A percentile compares a stretch with the other conserved stretches of the same genome.
Conservation (phyloP, 129 eudicot genomes). For the Kitagawia praeruptora region DNA sequence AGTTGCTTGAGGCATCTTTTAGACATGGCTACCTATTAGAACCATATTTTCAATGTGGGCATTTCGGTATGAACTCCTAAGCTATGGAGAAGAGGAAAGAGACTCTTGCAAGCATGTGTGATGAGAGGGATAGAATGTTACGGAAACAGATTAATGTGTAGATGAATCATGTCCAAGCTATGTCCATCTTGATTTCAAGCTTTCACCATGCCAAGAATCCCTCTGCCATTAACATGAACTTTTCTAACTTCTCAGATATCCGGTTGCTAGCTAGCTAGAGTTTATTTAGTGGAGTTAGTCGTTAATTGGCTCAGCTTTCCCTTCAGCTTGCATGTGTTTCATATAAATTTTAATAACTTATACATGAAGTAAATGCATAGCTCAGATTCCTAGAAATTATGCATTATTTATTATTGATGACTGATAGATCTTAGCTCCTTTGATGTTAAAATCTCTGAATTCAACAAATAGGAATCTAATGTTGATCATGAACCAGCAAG, state of each 20-base stretch:
- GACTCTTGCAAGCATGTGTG: constrained; percentile 84
- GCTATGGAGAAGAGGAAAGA: constrained; percentile 69
- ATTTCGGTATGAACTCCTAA: constrained; percentile 59
- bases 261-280: background rate
- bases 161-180: constrained; percentile 94
- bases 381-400: background rate
- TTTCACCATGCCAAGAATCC: constrained; percentile 85
- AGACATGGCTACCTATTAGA: too few relatives aligned
- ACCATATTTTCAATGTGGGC: constrained; percentile 32
- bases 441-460: background rate
- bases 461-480: constrained; percentile 7
- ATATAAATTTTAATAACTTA: background rate
- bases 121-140: constrained; percentile 97
- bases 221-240: constrained; percentile 42
- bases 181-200: constrained; percentile 82
- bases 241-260: background rate
- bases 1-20: too few relatives aligned
- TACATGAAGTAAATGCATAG: background rate
- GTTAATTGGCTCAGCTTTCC: too few relatives aligned
- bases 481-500: constrained; percentile 33
- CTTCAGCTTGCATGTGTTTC: background rate
- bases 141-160: constrained; percentile 97
- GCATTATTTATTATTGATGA: background rate
- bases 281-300: background rate
- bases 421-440: background rate